Percentiles rank a stretch among this genome's conserved stretches.
Conservation (phyloP, 768 basidiomycete genomes). For the Podaxis pistillaris region DNA sequence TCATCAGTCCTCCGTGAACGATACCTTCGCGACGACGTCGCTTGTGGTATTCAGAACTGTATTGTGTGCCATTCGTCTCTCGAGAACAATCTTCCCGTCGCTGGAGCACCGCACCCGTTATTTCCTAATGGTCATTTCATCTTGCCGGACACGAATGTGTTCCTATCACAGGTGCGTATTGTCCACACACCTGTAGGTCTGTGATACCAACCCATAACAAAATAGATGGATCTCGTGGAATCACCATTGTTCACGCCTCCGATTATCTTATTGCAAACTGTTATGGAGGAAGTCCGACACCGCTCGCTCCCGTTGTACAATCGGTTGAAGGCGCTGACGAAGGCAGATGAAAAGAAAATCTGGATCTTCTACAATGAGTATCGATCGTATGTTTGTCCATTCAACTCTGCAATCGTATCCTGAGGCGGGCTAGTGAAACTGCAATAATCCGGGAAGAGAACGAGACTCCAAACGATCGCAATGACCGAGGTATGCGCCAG, state of each 20-base stretch:
- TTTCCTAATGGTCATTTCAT: conserved; percentile 76
- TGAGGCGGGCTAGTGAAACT: conserved; percentile 56
- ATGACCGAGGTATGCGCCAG: conserved; percentile 76
- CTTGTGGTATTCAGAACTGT: conserved; percentile 80
- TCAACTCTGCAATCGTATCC: background rate
- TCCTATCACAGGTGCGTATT: conserved; percentile 74
- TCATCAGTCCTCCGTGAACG: conserved; percentile 82
- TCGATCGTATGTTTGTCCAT: conserved; percentile 54
- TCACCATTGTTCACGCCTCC: conserved; percentile 72
- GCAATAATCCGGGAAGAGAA: conserved; percentile 73
- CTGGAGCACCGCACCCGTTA: conserved; percentile 57
- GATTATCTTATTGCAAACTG: conserved; percentile 91
- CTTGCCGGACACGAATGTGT: conserved; percentile 93
- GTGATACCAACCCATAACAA: conserved; percentile 6
- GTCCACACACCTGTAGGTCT: background rate
- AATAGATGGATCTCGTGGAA: conserved; percentile 92
- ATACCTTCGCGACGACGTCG: conserved; percentile 90
- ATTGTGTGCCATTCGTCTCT: conserved; percentile 48
- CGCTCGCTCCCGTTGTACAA: conserved; percentile 91
- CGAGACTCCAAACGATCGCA: conserved; percentile 90
- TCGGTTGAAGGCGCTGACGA: conserved; percentile 81
- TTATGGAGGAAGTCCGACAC: conserved; percentile 95
- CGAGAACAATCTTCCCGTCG: conserved; percentile 50
- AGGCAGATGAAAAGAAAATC: conserved; percentile 80
- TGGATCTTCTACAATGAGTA: conserved; percentile 91